Conservation (phyloP, 768 basidiomycete species). For the Asterophora lycoperdoides region DNA sequence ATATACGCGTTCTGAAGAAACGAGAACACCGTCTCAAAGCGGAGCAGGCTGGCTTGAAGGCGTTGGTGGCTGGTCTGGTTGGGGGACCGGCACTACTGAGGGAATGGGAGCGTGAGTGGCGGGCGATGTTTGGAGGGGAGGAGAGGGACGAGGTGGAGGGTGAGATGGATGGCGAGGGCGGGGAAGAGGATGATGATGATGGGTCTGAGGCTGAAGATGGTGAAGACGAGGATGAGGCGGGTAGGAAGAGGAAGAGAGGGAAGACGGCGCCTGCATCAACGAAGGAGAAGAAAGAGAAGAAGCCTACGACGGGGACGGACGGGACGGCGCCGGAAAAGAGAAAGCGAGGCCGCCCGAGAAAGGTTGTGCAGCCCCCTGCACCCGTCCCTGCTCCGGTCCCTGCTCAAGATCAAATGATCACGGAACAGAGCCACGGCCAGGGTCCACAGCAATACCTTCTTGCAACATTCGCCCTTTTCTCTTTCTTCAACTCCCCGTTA, state of each 20-base stretch:
- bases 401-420: slow-evolving; percentile 10
- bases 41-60: slow-evolving; percentile 72
- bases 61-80: slow-evolving; percentile 65
- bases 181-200: slow-evolving; percentile 40
- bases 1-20: slow-evolving; percentile 83
- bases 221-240: slow-evolving; percentile 41
- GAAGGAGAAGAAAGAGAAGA: slow-evolving; percentile 52
- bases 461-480: slow-evolving; percentile 80
- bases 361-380: slow-evolving; percentile 45
- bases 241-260: slow-evolving; percentile 59
- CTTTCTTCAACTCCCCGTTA: slow-evolving; percentile 77
- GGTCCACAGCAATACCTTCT: slow-evolving; percentile 64
- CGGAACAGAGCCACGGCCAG: slow-evolving; percentile 21
- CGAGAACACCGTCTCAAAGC: slow-evolving; percentile 66
- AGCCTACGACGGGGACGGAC: slow-evolving; percentile 27
- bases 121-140: slow-evolving; percentile 67
- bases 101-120: slow-evolving; percentile 79
- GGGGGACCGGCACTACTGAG: slow-evolving; percentile 66
- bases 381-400: slow-evolving; percentile 36
- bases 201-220: slow-evolving; percentile 51
- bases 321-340: slow-evolving; percentile 62
- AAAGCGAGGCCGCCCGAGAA: slow-evolving; percentile 80
- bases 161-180: slow-evolving; percentile 45
- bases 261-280: slow-evolving; percentile 37
- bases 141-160: slow-evolving; percentile 67